Conservation (phyloP, 495 filamentous ascomycete species). For the Cladorrhinum samala region DNA sequence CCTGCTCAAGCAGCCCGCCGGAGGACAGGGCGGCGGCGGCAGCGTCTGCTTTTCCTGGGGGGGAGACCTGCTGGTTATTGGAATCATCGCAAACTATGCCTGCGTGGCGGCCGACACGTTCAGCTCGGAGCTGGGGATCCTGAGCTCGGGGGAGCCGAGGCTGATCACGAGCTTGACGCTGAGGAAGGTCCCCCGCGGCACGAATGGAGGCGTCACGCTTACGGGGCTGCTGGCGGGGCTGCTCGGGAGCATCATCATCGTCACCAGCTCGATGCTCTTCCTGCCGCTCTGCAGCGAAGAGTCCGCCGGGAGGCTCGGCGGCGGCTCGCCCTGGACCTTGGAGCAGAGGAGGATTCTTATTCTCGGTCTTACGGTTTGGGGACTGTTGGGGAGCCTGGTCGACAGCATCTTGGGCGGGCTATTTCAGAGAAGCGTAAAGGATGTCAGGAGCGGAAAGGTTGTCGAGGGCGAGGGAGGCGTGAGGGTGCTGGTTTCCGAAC, state of each 20-base stretch:
- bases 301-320: conserved; percentile 27
- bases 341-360: conserved; percentile 50
- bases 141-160: conserved; percentile 66
- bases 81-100: conserved; percentile 73
- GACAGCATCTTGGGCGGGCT: conserved; percentile 83
- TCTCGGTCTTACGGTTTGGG: conserved; percentile 60
- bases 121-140: conserved; percentile 89
- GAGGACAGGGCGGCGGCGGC: conserved; percentile 21
- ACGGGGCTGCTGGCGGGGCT: conserved; percentile 68
- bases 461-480: conserved; percentile 81
- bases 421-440: conserved; percentile 81
- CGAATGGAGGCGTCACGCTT: conserved; percentile 83
- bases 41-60: conserved; percentile 44
- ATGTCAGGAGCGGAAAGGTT: conserved; percentile 74
- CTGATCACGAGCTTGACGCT: conserved; percentile 80
- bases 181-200: conserved; percentile 74
- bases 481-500: conserved; percentile 55
- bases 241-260: conserved; percentile 67
- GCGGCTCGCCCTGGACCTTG: conserved; percentile 38
- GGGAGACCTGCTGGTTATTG: conserved; percentile 51
- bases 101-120: conserved; percentile 90
- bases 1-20: conserved; percentile 11
- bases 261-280: conserved; percentile 55
- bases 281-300: conserved; percentile 60
- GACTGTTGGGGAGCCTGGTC: conserved; percentile 69